Evolutionary conservation across 176 grass and related monocot species (phyloP).

Genomic region (Oryza punctata): DNA sequence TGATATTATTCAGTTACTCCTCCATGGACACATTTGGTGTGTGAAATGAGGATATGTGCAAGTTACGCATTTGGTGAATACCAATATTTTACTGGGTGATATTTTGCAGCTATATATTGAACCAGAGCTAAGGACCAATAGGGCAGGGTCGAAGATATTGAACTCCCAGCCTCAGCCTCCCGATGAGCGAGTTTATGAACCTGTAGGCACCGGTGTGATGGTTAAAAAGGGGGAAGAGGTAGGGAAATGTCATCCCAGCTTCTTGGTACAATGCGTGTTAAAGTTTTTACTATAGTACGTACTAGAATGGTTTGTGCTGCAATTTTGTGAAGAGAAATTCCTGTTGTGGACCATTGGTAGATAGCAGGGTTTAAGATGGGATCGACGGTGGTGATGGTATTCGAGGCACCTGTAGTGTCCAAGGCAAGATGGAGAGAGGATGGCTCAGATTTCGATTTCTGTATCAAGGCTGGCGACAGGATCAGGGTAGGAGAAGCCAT

Average conservation of each 20-base stretch:
- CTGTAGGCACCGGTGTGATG: conserved; percentile 49
- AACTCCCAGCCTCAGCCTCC: conserved; percentile 41
- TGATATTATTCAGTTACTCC: neutral
- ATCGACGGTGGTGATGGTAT: conserved; percentile 77
- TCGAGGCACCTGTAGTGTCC: conserved; percentile 65
- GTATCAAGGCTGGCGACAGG: conserved; percentile 59
- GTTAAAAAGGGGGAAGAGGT: conserved; percentile 62
- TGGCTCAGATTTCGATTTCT: conserved; percentile 63
- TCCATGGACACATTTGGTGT: neutral
- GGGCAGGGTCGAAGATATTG: conserved; percentile 29
- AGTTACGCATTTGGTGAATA: neutral
- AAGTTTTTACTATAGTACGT: neutral
- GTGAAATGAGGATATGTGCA: neutral
- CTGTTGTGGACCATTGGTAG: conserved; percentile 33
- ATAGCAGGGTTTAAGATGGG: conserved; percentile 83
- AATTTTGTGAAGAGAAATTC: conserved; percentile 4
- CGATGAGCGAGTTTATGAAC: conserved; percentile 54
- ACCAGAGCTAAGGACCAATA: conserved; percentile 64
- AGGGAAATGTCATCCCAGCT: neutral
- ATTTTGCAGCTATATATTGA: conserved; percentile 63
- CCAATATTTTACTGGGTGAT: neutral
- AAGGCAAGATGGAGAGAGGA: conserved; percentile 32
- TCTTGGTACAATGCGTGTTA: neutral
- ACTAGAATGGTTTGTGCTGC: neutral
- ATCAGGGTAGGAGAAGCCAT: conserved; percentile 79